Percentiles rank a stretch among this genome's conserved stretches.
These are phyloP conservation scores for Agrocybe praecox DNA, from an alignment of 768 basidiomycete species.

Conservation along the genomic window DNA sequence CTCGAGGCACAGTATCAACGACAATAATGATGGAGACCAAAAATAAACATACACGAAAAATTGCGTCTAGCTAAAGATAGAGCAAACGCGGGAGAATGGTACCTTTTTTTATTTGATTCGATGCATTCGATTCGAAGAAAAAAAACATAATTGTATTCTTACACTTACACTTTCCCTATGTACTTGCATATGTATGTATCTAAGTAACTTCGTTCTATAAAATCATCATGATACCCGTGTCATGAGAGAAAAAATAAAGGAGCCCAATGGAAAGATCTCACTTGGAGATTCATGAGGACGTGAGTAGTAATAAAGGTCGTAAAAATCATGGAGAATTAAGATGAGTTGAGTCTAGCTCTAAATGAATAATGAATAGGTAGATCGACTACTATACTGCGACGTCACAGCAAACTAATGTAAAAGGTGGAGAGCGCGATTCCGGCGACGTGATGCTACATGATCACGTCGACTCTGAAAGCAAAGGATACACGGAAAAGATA, in stretches of 20 bases:
- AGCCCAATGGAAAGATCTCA: not conserved
- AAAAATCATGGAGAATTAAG: not conserved
- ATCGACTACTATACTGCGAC: not conserved
- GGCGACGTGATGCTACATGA: slow-evolving; percentile 21
- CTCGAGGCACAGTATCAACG: too few relatives aligned
- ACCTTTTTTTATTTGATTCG: too few relatives aligned
- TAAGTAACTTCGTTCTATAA: not conserved
- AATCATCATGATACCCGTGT: not conserved
- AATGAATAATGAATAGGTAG: not conserved
- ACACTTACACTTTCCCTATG: too few relatives aligned
- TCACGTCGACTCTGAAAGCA: slow-evolving; percentile 9
- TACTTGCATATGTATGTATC: not conserved
- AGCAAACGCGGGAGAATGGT: too few relatives aligned
- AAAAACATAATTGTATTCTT: too few relatives aligned
- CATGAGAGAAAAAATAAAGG: not conserved
- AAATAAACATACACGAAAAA: too few relatives aligned
- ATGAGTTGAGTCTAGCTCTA: not conserved
- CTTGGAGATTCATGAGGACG: not conserved
- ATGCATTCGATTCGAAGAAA: too few relatives aligned
- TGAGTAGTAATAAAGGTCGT: too few relatives aligned
- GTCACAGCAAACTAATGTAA: not conserved
- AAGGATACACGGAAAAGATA: not conserved
- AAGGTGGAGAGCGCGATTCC: not conserved
- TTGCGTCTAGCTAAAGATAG: too few relatives aligned
- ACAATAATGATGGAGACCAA: too few relatives aligned